Evolutionary conservation across 768 basidiomycete genomes (phyloP).

Genomic region (Trametes cubensis): DNA sequence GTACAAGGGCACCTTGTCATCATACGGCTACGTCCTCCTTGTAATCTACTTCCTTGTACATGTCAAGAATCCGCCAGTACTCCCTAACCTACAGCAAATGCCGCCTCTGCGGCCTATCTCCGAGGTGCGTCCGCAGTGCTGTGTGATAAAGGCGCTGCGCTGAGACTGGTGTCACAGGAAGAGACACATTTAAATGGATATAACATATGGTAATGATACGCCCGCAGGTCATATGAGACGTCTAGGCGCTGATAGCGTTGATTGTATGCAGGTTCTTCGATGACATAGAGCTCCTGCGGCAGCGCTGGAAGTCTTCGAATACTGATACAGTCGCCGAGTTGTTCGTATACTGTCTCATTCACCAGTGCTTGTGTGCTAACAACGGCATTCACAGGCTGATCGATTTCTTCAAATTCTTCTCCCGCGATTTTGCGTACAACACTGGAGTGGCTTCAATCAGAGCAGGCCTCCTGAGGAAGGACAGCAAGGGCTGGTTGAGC

Average conservation of each 20-base stretch:
- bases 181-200: constrained; percentile 79
- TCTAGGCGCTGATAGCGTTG: constrained; percentile 10
- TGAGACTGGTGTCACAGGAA: constrained; percentile 49
- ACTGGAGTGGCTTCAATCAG: constrained; percentile 91
- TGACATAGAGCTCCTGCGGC: constrained; percentile 89
- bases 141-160: constrained; percentile 21
- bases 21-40: constrained; percentile 96
- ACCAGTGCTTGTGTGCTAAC: constrained; percentile 10
- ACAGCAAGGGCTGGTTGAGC: constrained; percentile 92
- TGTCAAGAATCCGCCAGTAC: constrained; percentile 94
- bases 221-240: not conserved
- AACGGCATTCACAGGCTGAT: constrained; percentile 62
- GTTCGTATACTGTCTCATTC: constrained; percentile 47
- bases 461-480: constrained; percentile 86
- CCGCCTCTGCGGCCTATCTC: constrained; percentile 87
- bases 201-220: constrained; percentile 67
- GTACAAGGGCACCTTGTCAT: constrained; percentile 94
- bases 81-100: constrained; percentile 96
- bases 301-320: constrained; percentile 94
- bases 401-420: constrained; percentile 97
- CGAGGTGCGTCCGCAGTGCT: constrained; percentile 48
- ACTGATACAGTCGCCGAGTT: constrained; percentile 91
- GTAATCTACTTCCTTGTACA: constrained; percentile 98
- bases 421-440: constrained; percentile 91
- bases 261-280: constrained; percentile 81